These are phyloP conservation scores for Rutstroemia sp. DNA, from an alignment of 2,329 filamentous ascomycete genomes.

Conservation along the genomic window DNA sequence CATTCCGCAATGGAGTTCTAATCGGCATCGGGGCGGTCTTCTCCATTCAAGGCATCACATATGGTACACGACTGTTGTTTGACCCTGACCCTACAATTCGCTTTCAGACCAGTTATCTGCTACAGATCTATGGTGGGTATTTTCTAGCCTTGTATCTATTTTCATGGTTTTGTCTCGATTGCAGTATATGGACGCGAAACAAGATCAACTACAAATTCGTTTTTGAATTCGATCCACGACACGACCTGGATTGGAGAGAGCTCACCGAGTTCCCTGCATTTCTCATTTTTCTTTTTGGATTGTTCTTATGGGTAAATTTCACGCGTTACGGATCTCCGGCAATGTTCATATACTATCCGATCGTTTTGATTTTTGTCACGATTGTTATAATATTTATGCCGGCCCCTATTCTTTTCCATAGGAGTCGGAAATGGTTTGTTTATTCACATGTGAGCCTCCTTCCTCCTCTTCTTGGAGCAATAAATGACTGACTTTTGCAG, in stretches of 20 bases:
- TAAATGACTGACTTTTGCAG: conserved; percentile 38
- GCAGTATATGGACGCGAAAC: conserved; percentile 70
- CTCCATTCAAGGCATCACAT: conserved; percentile 55
- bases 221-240: conserved; percentile 87
- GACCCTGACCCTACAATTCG: conserved; percentile 41
- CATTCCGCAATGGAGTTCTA: conserved; percentile 57
- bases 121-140: conserved; percentile 91
- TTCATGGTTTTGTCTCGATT: conserved; percentile 77
- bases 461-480: not conserved
- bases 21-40: conserved; percentile 63
- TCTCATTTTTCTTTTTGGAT: conserved; percentile 68
- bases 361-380: conserved; percentile 67
- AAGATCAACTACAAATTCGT: conserved; percentile 97
- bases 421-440: conserved; percentile 76
- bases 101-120: conserved; percentile 55
- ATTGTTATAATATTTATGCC: conserved; percentile 68
- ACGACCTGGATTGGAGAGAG: conserved; percentile 84
- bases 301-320: conserved; percentile 89
- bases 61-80: conserved; percentile 47
- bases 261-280: conserved; percentile 80
- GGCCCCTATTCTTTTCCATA: conserved; percentile 63
- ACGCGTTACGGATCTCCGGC: conserved; percentile 53
- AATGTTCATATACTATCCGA: conserved; percentile 81
- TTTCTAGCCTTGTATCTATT: conserved; percentile 78
- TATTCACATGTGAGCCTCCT: conserved; percentile 68